phyloP scores from a whole-genome alignment of 140 eudicot genomes.

The Anethum foeniculum region DNA sequence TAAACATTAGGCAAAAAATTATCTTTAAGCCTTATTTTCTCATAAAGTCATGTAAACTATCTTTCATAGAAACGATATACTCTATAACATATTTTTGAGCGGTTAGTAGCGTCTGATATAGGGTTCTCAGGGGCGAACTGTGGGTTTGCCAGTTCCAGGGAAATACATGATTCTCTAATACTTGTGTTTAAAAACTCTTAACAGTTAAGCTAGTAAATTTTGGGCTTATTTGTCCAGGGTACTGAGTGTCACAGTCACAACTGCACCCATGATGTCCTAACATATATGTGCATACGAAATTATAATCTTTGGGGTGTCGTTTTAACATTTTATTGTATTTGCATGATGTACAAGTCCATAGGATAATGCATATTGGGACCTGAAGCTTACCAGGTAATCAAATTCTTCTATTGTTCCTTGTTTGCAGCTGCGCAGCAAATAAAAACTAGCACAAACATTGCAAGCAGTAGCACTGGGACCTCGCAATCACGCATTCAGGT shows the following conservation, averaged over 20 bases:
- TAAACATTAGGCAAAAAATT: no score
- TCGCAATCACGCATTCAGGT: slow-evolving; percentile 14
- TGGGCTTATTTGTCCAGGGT: background rate
- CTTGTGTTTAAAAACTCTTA: background rate
- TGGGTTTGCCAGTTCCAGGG: background rate
- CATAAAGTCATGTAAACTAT: no score
- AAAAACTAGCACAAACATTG: slow-evolving; percentile 9
- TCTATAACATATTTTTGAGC: no score
- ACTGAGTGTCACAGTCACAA: no score
- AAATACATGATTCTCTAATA: no score
- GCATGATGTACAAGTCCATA: background rate
- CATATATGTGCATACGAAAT: background rate
- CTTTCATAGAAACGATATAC: no score
- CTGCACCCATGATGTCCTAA: no score
- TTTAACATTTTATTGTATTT: background rate
- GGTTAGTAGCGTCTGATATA: no score
- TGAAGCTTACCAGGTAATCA: background rate
- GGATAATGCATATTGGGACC: background rate
- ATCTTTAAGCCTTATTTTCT: no score
- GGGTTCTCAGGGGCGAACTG: no score
- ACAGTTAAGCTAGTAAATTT: background rate
- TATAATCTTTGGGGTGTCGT: background rate
- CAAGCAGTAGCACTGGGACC: slow-evolving; percentile 5
- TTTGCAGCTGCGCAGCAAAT: slow-evolving; percentile 13
- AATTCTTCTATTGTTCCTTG: background rate